phyloP scores from a whole-genome alignment of 306 rosid species.

The Ormosia emarginata region DNA sequence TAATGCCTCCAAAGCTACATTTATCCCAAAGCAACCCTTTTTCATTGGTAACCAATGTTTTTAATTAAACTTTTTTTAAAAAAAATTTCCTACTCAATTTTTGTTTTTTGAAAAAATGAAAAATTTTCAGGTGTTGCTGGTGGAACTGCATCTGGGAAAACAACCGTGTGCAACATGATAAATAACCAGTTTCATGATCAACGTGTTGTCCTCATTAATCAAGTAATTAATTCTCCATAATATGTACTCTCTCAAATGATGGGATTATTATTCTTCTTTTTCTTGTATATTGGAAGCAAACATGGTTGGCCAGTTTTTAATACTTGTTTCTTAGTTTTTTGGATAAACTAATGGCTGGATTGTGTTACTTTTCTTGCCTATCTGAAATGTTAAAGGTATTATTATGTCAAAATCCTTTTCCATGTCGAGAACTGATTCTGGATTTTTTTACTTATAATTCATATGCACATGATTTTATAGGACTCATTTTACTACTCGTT shows the following conservation, averaged over 20 bases:
- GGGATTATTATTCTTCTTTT: not conserved
- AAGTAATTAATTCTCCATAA: conserved; percentile 44
- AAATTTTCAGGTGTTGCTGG: conserved; percentile 76
- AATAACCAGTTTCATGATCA: conserved; percentile 77
- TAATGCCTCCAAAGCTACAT: conserved; percentile 14
- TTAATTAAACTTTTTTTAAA: not conserved
- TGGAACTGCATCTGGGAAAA: conserved; percentile 95
- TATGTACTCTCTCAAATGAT: not conserved
- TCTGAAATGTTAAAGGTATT: not conserved
- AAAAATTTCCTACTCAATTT: not conserved
- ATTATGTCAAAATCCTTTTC: not conserved
- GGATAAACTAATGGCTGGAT: not conserved
- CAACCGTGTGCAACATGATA: conserved; percentile 79
- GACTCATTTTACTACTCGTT: conserved; percentile 79
- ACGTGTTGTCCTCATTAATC: conserved; percentile 78
- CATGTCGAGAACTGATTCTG: not conserved
- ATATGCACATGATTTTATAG: conserved; percentile 23
- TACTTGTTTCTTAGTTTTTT: not conserved
- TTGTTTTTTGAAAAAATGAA: not conserved
- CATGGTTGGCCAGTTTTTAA: not conserved
- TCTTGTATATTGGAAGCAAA: not conserved
- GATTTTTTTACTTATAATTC: not conserved
- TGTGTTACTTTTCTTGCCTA: not conserved
- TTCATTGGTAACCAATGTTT: conserved; percentile 55
- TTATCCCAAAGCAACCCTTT: conserved; percentile 56